Base-by-base conservation (phyloP, 441 rosid genomes). In the Syzygium syzygioides region DNA sequence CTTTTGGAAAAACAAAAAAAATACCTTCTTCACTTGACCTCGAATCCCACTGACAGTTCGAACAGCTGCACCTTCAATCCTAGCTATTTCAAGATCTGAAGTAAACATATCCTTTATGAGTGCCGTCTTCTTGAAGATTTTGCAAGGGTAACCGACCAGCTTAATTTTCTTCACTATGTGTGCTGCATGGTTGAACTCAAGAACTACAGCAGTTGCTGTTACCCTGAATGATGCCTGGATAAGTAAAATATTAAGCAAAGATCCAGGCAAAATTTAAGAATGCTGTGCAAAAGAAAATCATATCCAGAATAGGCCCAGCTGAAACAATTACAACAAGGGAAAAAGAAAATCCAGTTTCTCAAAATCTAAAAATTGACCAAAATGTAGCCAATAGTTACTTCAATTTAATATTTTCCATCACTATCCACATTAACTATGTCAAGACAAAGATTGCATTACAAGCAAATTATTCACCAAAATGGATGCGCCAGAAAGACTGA, bases 21-120 rank as follows among this genome's bases (percentile, higher is more conserved):
- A 64, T 95, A 95, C 99, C 98, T 95, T 98, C 94, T 98, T 98
- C 87, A 97, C 95, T 89, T 95, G 97, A 68, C 99, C 98, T 25
- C 98, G 94, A 85, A 98, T 97, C 86, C 99, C 99, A 93, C 99
- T 98, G 85, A 96, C 99, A 64, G 99, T 96, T 85, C 93, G 92
- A 90, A 97, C 87, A 88, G 97, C 92, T 64, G 98, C 95, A 91
- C 98, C 99, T 94, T 96, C 98, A 93, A 92, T 95, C 86, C 96
- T 94, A 91, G 97, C 99, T 89, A 96, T 91, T 91, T 98, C 99
- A 87, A 98, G 98, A 93, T 98, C 98, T 48, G 99, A 95, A 80
- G 98, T 98, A 91, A 98, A 97, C 98, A 98, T 97, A 91, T 95
- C 94, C 88, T 93, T 95, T 79, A 96, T 94, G 84, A 97, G 93